Evolutionary conservation across 345 rosid genomes (phyloP), one percentile per base, ranked within the genome.

Genomic region (Erucastrum elatum): DNA sequence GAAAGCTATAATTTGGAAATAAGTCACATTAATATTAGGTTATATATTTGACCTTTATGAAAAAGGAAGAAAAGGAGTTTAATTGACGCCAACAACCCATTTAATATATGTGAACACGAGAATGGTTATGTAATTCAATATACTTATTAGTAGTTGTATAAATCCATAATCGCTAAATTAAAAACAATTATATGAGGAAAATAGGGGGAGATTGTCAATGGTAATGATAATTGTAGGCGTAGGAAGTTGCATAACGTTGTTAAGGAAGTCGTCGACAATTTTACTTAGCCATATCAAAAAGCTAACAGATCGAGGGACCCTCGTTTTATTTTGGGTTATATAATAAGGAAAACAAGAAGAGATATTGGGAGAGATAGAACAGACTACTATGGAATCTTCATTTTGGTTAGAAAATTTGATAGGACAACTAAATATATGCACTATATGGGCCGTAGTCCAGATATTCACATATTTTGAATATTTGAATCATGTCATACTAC

Each of bases 201-300:
- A 60, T 12, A 72, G 73, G 61, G 66, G 49, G 21, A 66, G 39
- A 71, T 75, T 17, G 81, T 81, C 75, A 81, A 81, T 77, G 71
- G 64, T 81, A 68, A 76, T 81, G 77, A 77, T 77, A 71, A 72
- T 49, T 71, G 70, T 60, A 72, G 63, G 83, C 31, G 33, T 70
- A 69, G 71, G 79, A 80, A 80, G 49, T 64, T 63, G 74, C 66
- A 68, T 73, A 81, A 68, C 71, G 30, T 81, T 81, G 81, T 77
- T 77, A 81, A 77, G 81, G 63, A 81, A 81, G 68, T 68, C 67
- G 63, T 72, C 84, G 84, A 81, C 84, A 77, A 68, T 34, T 72
- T 81, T 81, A 72, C 84, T 81, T 81, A 81, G 78, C 84, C 81
- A 72, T 81, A 81, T 81, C 78, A 81, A 81, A 81, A 81, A 81